phyloP scores from a whole-genome alignment of 495 filamentous ascomycete species.

The Apiosordaria backusii region DNA sequence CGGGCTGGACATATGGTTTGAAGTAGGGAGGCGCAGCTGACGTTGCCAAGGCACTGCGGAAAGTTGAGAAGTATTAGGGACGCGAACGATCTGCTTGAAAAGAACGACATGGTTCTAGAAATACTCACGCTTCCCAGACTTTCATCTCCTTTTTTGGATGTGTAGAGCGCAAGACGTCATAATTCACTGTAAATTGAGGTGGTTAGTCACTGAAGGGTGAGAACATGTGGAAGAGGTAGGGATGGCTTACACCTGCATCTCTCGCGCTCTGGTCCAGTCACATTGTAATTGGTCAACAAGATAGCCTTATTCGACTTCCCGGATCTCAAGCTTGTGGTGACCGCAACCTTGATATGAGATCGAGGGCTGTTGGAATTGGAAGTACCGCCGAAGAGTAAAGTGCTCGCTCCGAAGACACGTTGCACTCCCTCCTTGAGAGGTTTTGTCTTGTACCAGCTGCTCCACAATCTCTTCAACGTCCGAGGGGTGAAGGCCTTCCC shows the following conservation, averaged over 20 bases:
- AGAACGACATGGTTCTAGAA: not conserved
- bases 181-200: constrained; percentile 20
- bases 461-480: constrained; percentile 35
- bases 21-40: constrained; percentile 50
- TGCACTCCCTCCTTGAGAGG: constrained; percentile 37
- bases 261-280: constrained; percentile 6
- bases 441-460: constrained; percentile 36
- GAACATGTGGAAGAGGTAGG: constrained; percentile 3
- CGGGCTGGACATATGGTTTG: constrained; percentile 40
- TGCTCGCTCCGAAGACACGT: constrained; percentile 28
- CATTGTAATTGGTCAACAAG: constrained; percentile 54
- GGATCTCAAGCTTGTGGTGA: constrained; percentile 43
- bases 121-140: constrained; percentile 48
- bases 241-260: constrained; percentile 9
- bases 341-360: constrained; percentile 39
- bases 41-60: constrained; percentile 40
- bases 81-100: too few species aligned
- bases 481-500: constrained; percentile 44
- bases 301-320: constrained; percentile 30
- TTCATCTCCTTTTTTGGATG: constrained; percentile 41
- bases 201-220: not conserved
- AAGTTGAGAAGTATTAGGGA: not conserved
- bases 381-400: constrained; percentile 41
- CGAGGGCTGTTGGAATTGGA: constrained; percentile 7
- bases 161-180: constrained; percentile 46